A percentile compares a stretch with the other conserved stretches of the same genome.
These are phyloP conservation scores for Coelastrella sp. DNA, from an alignment of 139 green algal species.

Conservation along the genomic window DNA sequence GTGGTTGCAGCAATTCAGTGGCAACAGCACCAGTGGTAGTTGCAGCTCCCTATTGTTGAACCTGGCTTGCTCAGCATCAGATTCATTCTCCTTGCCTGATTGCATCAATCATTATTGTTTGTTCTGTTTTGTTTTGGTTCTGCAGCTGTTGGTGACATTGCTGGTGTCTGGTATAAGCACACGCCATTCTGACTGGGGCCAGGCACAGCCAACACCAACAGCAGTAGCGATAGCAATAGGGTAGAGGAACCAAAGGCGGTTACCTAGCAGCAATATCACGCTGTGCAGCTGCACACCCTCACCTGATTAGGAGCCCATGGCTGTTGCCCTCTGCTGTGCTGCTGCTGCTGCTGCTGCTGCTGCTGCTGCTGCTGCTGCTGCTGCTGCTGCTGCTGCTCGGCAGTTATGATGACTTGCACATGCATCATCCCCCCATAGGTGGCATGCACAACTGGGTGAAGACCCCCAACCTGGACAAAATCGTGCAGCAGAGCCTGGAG, in stretches of 20 bases:
- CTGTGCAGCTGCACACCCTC: neutral
- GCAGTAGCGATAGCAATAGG: neutral
- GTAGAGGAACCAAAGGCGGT: no score
- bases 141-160: neutral
- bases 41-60: neutral
- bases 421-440: neutral
- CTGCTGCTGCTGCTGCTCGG: neutral
- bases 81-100: no score
- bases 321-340: neutral
- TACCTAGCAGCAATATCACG: no score
- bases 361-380: neutral
- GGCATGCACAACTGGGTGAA: neutral
- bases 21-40: neutral
- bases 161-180: neutral
- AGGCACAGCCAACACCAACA: no score
- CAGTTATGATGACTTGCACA: slow-evolving; percentile 22
- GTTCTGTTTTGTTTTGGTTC: neutral
- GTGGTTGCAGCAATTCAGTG: no score
- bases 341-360: neutral
- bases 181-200: neutral
- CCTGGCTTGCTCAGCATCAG: no score
- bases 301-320: neutral
- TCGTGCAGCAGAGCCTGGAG: slow-evolving; percentile 28
- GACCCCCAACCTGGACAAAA: slow-evolving; percentile 34
- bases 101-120: no score